Conservation (phyloP, 106 monocot genomes). For the Allium sativum region DNA sequence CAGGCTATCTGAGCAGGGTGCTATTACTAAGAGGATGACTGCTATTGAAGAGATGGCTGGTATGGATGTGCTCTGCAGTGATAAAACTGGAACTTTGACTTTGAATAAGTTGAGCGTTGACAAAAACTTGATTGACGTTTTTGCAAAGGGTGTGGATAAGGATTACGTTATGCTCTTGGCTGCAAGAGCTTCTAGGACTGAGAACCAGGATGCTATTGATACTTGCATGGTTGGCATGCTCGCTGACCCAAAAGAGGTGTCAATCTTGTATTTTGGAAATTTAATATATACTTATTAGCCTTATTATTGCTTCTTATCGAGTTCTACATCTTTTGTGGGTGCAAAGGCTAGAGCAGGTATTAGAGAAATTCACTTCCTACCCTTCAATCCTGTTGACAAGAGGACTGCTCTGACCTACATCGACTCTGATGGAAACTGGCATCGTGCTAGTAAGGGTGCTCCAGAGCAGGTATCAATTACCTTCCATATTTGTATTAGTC, state of each 20-base stretch:
- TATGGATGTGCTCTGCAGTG: conserved; percentile 65
- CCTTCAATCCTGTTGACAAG: conserved; percentile 92
- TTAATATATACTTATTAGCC: neutral
- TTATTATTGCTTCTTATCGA: neutral
- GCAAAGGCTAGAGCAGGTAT: conserved; percentile 64
- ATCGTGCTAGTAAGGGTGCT: conserved; percentile 75
- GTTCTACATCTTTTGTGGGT: neutral
- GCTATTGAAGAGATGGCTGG: conserved; percentile 65
- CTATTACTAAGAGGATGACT: conserved; percentile 46
- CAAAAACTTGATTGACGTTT: conserved; percentile 59
- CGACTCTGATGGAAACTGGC: conserved; percentile 53
- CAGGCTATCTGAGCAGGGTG: conserved; percentile 60
- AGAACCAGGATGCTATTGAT: conserved; percentile 88
- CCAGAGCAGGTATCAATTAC: conserved; percentile 49
- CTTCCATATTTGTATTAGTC: neutral
- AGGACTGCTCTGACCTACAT: conserved; percentile 76
- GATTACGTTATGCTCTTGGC: conserved; percentile 50
- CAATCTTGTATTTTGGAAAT: neutral
- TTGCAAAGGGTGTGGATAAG: conserved; percentile 46
- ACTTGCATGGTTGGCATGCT: conserved; percentile 85
- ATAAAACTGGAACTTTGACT: conserved; percentile 60
- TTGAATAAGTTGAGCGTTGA: conserved; percentile 72
- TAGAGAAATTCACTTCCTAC: conserved; percentile 65
- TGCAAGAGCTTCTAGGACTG: conserved; percentile 62
- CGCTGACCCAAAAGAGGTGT: conserved; percentile 67